Percentiles rank a stretch among this genome's conserved stretches.
Evolutionary conservation across 192 early-diverging fungal species (phyloP).

Genomic region (Coemansia sp.): DNA sequence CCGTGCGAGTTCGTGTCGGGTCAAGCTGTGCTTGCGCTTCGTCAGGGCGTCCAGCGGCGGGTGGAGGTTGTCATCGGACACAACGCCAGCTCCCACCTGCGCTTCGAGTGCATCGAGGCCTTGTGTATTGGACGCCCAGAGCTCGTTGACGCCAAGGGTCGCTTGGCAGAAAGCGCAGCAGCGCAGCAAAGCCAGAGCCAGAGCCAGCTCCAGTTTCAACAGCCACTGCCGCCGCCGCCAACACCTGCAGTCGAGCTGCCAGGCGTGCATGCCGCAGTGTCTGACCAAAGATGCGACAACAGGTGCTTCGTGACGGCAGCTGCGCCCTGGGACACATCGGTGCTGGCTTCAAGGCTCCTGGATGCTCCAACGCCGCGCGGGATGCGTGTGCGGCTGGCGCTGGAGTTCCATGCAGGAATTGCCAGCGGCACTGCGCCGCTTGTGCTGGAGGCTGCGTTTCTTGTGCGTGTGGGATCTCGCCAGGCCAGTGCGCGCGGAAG

Average conservation of each 20-base stretch:
- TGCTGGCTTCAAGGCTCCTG: slow-evolving; percentile 66
- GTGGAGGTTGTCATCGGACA: slow-evolving; percentile 66
- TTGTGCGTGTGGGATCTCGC: slow-evolving; percentile 62
- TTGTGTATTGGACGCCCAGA: slow-evolving; percentile 29
- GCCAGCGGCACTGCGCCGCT: slow-evolving; percentile 62
- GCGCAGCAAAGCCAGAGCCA: slow-evolving; percentile 5
- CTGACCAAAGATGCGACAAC: slow-evolving; percentile 58
- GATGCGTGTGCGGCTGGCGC: slow-evolving; percentile 61
- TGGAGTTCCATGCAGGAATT: slow-evolving; percentile 60
- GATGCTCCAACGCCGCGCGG: slow-evolving; percentile 62
- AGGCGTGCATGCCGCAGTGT: slow-evolving; percentile 49
- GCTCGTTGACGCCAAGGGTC: slow-evolving; percentile 65
- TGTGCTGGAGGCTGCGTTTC: slow-evolving; percentile 60
- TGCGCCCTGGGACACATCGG: slow-evolving; percentile 75
- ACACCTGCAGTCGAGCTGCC: slow-evolving; percentile 18
- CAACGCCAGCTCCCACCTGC: slow-evolving; percentile 65
- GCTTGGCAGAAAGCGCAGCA: slow-evolving; percentile 22
- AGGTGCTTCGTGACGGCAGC: slow-evolving; percentile 60
- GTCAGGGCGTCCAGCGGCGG: slow-evolving; percentile 76
- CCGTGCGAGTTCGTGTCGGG: slow-evolving; percentile 17
- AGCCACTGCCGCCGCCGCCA: not conserved
- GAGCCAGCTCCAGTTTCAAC: not conserved
- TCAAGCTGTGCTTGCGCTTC: slow-evolving; percentile 57
- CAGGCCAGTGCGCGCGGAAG: slow-evolving; percentile 18
- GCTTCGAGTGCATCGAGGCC: slow-evolving; percentile 26